Evolutionary conservation across 106 monocot genomes (phyloP).

Genomic region (Chionographis japonica): DNA sequence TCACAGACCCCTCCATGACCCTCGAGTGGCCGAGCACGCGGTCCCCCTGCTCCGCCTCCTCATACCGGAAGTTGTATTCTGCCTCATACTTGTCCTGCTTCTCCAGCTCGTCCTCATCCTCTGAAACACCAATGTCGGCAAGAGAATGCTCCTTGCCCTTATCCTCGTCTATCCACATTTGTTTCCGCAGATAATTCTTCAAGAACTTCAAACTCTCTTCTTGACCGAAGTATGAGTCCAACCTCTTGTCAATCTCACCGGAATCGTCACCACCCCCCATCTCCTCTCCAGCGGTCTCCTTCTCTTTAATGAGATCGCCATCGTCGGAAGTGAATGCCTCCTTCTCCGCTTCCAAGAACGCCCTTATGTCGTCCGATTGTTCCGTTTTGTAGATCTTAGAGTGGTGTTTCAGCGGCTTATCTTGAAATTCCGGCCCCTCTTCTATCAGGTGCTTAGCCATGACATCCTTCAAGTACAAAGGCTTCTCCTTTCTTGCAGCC

Average conservation of each 20-base stretch:
- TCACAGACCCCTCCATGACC: slow-evolving; percentile 69
- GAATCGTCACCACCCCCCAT: slow-evolving; percentile 24
- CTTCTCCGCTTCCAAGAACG: slow-evolving; percentile 71
- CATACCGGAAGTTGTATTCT: slow-evolving; percentile 73
- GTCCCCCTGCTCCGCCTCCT: slow-evolving; percentile 65
- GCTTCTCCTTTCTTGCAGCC: slow-evolving; percentile 51
- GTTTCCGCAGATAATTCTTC: slow-evolving; percentile 64
- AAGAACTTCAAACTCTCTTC: slow-evolving; percentile 63
- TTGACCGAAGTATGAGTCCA: slow-evolving; percentile 65
- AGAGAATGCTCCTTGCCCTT: slow-evolving; percentile 16
- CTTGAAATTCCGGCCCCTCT: slow-evolving; percentile 63
- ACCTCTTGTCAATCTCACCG: slow-evolving; percentile 32
- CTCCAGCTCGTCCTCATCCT: slow-evolving; percentile 84
- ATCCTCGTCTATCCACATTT: slow-evolving; percentile 51
- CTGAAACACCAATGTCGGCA: slow-evolving; percentile 46
- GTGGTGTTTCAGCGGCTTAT: slow-evolving; percentile 13
- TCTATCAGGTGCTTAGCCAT: slow-evolving; percentile 65
- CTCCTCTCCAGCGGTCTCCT: slow-evolving; percentile 23
- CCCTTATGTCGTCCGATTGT: slow-evolving; percentile 52
- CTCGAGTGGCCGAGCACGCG: slow-evolving; percentile 75
- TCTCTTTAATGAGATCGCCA: slow-evolving; percentile 45
- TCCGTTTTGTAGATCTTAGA: slow-evolving; percentile 61
- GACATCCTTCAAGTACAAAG: slow-evolving; percentile 87
- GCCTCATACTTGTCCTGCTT: slow-evolving; percentile 86
- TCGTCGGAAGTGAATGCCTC: slow-evolving; percentile 29